Percentiles rank a stretch among this genome's conserved stretches.
Conservation (phyloP, 441 rosid genomes). For the Pelargonium fulgidum region DNA sequence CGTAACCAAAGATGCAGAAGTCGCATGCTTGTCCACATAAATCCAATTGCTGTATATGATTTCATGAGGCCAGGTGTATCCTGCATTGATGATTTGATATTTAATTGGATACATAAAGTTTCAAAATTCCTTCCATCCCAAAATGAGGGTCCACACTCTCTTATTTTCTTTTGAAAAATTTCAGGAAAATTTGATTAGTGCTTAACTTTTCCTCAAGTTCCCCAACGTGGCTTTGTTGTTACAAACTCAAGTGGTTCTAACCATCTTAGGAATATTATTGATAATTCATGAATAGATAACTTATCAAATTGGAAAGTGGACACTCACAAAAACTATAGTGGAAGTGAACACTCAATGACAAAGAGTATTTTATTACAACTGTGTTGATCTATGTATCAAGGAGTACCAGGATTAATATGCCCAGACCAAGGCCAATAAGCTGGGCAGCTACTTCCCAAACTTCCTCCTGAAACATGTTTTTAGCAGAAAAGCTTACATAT, state of each 20-base stretch:
- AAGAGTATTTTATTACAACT: neutral
- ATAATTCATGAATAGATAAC: too few species aligned
- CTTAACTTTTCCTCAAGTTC: too few species aligned
- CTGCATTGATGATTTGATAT: constrained; percentile 37
- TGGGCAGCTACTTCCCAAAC: constrained; percentile 99
- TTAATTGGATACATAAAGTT: constrained; percentile 14
- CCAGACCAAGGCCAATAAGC: constrained; percentile 77
- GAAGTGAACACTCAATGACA: too few species aligned
- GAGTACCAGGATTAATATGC: constrained; percentile 71
- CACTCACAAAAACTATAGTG: too few species aligned
- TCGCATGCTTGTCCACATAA: constrained; percentile 69
- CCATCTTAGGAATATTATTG: too few species aligned
- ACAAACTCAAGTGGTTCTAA: too few species aligned
- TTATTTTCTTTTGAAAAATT: too few species aligned
- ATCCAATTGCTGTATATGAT: constrained; percentile 56
- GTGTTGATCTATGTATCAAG: neutral
- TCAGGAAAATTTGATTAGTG: too few species aligned
- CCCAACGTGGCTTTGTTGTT: too few species aligned
- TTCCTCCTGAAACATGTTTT: constrained; percentile 63
- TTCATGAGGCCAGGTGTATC: constrained; percentile 82
- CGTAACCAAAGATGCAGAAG: constrained; percentile 89
- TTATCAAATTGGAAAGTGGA: too few species aligned
- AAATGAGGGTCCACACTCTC: too few species aligned
- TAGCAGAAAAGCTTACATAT: neutral
- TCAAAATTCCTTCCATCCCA: neutral